These are phyloP conservation scores for Neocucurbitaria cava DNA, from an alignment of 2,329 filamentous ascomycete species.

Conservation along the genomic window DNA sequence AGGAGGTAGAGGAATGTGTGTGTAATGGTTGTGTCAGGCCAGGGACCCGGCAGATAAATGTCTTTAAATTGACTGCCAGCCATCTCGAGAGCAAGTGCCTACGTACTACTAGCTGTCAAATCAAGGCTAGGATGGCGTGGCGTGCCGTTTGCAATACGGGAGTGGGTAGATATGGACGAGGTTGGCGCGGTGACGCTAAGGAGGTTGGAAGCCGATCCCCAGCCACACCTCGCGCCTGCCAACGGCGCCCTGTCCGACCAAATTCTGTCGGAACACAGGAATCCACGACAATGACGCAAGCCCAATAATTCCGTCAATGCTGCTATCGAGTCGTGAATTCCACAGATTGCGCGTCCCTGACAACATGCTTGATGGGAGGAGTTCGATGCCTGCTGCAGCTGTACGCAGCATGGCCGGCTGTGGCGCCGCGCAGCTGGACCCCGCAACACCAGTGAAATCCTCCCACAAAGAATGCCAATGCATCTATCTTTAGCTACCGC, in stretches of 20 bases:
- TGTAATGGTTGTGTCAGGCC: conserved; percentile 27
- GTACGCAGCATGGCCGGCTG: too few relatives aligned
- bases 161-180: conserved; percentile 43
- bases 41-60: conserved; percentile 25
- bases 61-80: conserved; percentile 43
- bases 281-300: conserved; percentile 9
- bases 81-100: conserved; percentile 38
- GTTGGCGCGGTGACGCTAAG: conserved; percentile 36
- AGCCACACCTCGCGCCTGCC: conserved; percentile 25
- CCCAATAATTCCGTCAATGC: neutral
- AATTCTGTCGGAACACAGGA: conserved; percentile 1
- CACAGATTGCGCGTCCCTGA: conserved; percentile 14
- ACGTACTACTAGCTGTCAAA: conserved; percentile 30
- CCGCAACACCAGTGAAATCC: conserved; percentile 34
- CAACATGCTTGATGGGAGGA: neutral
- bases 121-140: conserved; percentile 26
- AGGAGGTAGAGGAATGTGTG: conserved; percentile 24
- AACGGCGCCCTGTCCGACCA: neutral
- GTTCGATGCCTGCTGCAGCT: conserved; percentile 1
- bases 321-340: neutral
- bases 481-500: conserved; percentile 32
- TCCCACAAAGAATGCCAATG: conserved; percentile 13
- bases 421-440: conserved; percentile 15
- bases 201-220: conserved; percentile 33
- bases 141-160: conserved; percentile 28